Percentiles rank a stretch among this genome's conserved stretches.
Conservation (phyloP, 2,329 filamentous ascomycete species). For the Colletotrichum graminicola region DNA sequence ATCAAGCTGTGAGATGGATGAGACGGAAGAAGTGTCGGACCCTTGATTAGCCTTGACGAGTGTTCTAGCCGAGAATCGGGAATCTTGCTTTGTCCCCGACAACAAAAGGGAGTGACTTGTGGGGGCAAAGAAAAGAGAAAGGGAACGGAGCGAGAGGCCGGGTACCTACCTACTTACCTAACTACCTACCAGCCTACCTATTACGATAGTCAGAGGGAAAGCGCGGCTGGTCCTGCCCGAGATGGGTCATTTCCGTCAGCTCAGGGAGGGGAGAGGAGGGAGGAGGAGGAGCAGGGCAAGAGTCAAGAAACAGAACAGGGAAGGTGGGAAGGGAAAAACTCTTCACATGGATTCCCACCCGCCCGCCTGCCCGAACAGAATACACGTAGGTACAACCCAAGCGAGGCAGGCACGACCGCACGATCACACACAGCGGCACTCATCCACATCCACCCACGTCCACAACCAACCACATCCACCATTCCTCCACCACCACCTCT, state of each 20-base stretch:
- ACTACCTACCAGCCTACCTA: not conserved
- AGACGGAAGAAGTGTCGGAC: not conserved
- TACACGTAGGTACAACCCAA: not conserved
- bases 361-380: not conserved
- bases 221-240: not conserved
- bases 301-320: conserved; percentile 22
- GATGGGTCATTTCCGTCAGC: not conserved
- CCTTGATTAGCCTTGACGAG: too few species aligned
- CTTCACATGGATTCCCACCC: conserved; percentile 37
- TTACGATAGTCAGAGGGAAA: not conserved
- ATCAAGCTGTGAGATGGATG: not conserved
- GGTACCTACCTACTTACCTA: too few species aligned
- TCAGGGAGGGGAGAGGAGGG: too few species aligned
- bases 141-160: too few species aligned
- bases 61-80: not conserved
- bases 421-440: too few species aligned
- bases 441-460: too few species aligned
- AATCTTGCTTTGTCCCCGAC: not conserved
- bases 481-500: not conserved
- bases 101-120: not conserved
- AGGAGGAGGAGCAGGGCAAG: not conserved
- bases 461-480: too few species aligned
- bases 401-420: not conserved
- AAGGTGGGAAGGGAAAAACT: conserved; percentile 38
- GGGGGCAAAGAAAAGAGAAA: too few species aligned